Evolutionary conservation across 2,329 filamentous ascomycete species (phyloP), one percentile per base, ranked within the genome.

Genomic region (Clarireedia homoeocarpa): DNA sequence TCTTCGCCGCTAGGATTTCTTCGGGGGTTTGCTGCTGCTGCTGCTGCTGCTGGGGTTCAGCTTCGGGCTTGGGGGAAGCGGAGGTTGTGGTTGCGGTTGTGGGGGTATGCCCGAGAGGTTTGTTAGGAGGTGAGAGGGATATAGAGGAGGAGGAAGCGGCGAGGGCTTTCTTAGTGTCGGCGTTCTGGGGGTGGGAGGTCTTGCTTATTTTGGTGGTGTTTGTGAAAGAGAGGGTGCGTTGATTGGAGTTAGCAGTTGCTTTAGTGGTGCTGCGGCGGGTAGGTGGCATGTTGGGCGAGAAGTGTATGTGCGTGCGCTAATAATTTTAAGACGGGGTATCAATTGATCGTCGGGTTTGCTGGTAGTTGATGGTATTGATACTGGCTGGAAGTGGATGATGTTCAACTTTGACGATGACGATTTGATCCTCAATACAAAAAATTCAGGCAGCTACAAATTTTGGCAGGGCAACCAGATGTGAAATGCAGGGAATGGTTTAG

Each of bases 171-270:
- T 39, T 12, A 27, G 46, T 6, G 30, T 36, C 20, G 36, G 45
- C 15, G 34, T 24, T 49, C 59, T 67, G 55, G 57, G 70, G 70
- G 42, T 73, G 71, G 42, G 74, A 73, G 45, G 46, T 24, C 69
- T 86, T 86, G 54, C 81, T 84, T 63, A 86, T 75, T 71, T 77
- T 76, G 61, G 73, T 74, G 60, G 73, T 73, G 39, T 75, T 73
- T 59, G 81, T 77, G 72, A 87, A 86, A 40, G 82, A 79, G 63
- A 86, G 78, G n/a, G 79, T 84, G 69, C 84, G 81, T 56, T 73
- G 70, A 47, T 71, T 64, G 61, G 73, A 69, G 58, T 74, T 65
- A 42, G 73, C 66, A 57, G 70, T 64, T 49, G 73, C 68, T 30
- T 63, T 61, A 53, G 69, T 69, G 60, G 73, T 73, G 56, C 60